Evolutionary conservation across 1,284 basidiomycete genomes (phyloP).

Genomic region (Boletus subluridellus): DNA sequence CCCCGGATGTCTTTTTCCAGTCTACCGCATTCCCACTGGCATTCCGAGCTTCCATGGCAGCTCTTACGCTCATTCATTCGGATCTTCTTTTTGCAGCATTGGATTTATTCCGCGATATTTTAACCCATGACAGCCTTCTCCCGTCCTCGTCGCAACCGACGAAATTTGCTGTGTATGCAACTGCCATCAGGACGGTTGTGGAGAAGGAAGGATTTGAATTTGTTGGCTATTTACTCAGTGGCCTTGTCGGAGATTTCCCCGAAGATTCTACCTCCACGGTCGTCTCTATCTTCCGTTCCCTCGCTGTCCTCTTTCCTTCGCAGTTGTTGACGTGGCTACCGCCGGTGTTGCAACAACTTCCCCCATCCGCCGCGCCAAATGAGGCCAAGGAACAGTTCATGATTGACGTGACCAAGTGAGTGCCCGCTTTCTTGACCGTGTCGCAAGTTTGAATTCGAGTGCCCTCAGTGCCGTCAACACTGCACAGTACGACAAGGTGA

Average conservation of each 20-base stretch:
- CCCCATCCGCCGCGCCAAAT: constrained; percentile 57
- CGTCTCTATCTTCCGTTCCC: constrained; percentile 72
- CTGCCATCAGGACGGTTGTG: constrained; percentile 65
- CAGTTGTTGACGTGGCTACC: constrained; percentile 74
- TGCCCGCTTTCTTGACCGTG: constrained; percentile 17
- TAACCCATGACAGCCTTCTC: constrained; percentile 68
- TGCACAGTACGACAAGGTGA: constrained; percentile 72
- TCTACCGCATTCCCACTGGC: constrained; percentile 73
- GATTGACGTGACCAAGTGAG: constrained; percentile 68
- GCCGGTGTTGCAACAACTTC: constrained; percentile 67
- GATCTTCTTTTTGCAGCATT: constrained; percentile 80
- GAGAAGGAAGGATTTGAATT: constrained; percentile 75
- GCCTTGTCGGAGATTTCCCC: constrained; percentile 83
- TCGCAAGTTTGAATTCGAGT: constrained; percentile 8
- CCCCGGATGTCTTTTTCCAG: constrained; percentile 76
- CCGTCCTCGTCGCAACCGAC: constrained; percentile 48
- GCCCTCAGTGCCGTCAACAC: constrained; percentile 56
- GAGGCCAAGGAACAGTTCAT: constrained; percentile 76
- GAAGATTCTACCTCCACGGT: constrained; percentile 79
- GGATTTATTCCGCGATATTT: constrained; percentile 72
- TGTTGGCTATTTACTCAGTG: constrained; percentile 68
- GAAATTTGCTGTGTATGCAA: constrained; percentile 62
- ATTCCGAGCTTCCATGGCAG: constrained; percentile 71
- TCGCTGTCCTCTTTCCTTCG: constrained; percentile 64
- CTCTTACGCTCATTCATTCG: constrained; percentile 75